Evolutionary conservation across 352 stramenopile genomes (phyloP).

Genomic region (Globisporangium camurandrum): DNA sequence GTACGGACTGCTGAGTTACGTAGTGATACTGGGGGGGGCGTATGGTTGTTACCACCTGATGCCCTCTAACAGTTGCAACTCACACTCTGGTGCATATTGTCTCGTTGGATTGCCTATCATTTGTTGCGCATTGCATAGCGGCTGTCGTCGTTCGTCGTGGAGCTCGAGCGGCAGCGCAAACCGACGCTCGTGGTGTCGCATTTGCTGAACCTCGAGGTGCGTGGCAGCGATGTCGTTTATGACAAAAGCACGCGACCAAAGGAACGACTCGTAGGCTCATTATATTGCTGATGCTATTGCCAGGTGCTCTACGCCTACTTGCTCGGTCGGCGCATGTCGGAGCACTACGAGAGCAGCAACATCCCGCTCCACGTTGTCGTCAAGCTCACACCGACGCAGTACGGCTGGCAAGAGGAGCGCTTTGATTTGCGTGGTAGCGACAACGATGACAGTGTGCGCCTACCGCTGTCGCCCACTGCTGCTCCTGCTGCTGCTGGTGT

Average conservation of each 20-base stretch:
- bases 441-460: too few relatives aligned
- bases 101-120: neutral
- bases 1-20: too few relatives aligned
- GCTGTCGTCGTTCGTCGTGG: slow-evolving; percentile 40
- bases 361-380: slow-evolving; percentile 39
- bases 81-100: neutral
- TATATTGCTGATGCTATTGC: neutral
- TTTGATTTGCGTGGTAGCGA: slow-evolving; percentile 22
- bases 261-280: neutral
- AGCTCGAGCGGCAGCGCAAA: slow-evolving; percentile 33
- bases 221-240: neutral
- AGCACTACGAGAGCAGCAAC: slow-evolving; percentile 25
- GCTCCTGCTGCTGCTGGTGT: neutral
- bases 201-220: slow-evolving; percentile 31
- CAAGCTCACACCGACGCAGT: slow-evolving; percentile 38
- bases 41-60: too few relatives aligned
- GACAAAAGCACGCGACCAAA: neutral
- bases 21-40: too few relatives aligned
- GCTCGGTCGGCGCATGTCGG: slow-evolving; percentile 18
- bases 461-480: neutral
- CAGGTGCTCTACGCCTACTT: slow-evolving; percentile 36
- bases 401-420: slow-evolving; percentile 38
- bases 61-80: too few relatives aligned
- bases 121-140: too few relatives aligned
- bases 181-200: slow-evolving; percentile 34